Evolutionary conservation across 805 yeast genomes (phyloP).

Genomic region (Sugiyamaella americana): DNA sequence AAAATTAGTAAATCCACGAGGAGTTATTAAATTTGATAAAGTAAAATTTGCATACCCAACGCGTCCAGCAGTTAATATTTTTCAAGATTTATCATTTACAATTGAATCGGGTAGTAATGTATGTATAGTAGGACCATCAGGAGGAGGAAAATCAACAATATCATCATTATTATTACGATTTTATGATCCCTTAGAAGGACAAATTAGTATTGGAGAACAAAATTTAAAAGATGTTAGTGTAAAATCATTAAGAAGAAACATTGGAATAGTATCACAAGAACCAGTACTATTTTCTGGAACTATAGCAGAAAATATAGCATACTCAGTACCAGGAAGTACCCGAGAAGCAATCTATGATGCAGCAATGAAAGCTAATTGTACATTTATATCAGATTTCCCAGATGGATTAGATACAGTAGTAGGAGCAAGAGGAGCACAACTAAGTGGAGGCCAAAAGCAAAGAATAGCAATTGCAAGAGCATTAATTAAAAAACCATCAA

Average conservation of each 20-base stretch:
- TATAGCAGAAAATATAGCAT: constrained; percentile 72
- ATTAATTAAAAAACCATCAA: constrained; percentile 65
- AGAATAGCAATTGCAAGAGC: constrained; percentile 89
- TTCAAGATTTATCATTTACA: constrained; percentile 51
- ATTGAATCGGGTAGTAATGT: constrained; percentile 79
- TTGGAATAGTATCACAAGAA: constrained; percentile 93
- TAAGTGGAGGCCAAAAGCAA: constrained; percentile 95
- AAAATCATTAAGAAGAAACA: constrained; percentile 61
- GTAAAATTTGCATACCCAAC: constrained; percentile 79
- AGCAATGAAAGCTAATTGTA: constrained; percentile 72
- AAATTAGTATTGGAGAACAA: constrained; percentile 56
- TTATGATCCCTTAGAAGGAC: constrained; percentile 71
- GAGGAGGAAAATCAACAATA: constrained; percentile 90
- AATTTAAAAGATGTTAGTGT: constrained; percentile 60
- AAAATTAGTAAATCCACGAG: constrained; percentile 33
- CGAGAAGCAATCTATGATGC: constrained; percentile 51
- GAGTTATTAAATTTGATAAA: constrained; percentile 52
- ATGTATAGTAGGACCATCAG: constrained; percentile 95
- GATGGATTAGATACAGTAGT: constrained; percentile 74
- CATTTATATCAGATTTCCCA: constrained; percentile 70
- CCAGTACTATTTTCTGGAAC: constrained; percentile 86
- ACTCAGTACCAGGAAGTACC: constrained; percentile 59
- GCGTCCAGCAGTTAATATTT: constrained; percentile 63
- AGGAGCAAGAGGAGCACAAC: constrained; percentile 81
- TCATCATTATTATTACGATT: constrained; percentile 73